A percentile compares a stretch with the other conserved stretches of the same genome.
Evolutionary conservation across 495 filamentous ascomycete genomes (phyloP).

Genomic region (Chaetomidium leptoderma): DNA sequence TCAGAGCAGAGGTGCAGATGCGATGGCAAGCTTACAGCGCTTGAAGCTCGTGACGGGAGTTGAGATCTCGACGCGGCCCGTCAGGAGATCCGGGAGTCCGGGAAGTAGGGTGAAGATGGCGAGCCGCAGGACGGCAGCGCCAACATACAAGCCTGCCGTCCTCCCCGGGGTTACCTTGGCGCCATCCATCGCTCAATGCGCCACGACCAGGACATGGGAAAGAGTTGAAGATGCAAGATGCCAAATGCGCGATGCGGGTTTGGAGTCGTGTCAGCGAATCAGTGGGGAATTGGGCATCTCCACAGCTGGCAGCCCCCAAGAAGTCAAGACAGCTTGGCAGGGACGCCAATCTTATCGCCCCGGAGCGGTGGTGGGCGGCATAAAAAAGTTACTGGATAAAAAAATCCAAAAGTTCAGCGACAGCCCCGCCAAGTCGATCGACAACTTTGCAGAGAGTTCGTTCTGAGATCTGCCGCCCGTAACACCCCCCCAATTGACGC

Average conservation of each 20-base stretch:
- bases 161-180: slow-evolving; percentile 50
- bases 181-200: slow-evolving; percentile 43
- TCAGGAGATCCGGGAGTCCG: slow-evolving; percentile 76
- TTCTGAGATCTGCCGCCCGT: slow-evolving; percentile 2
- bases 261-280: slow-evolving; percentile 18
- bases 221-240: slow-evolving; percentile 13
- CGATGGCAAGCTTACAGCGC: slow-evolving; percentile 58
- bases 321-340: slow-evolving; percentile 7
- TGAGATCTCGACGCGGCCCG: slow-evolving; percentile 90
- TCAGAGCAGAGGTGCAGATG: neutral
- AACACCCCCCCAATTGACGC: slow-evolving; percentile 15
- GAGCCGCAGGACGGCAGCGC: slow-evolving; percentile 74
- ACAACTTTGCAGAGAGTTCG: slow-evolving; percentile 2
- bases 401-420: slow-evolving; percentile 38
- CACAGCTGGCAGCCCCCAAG: neutral
- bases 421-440: neutral
- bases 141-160: slow-evolving; percentile 69
- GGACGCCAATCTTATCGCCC: slow-evolving; percentile 25
- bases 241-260: neutral
- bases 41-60: slow-evolving; percentile 98
- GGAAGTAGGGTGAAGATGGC: slow-evolving; percentile 78
- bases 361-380: slow-evolving; percentile 28
- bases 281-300: slow-evolving; percentile 12
- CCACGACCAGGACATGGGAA: slow-evolving; percentile 24
- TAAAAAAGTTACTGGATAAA: slow-evolving; percentile 29